Conservation (phyloP, 331 rosid genomes). For the Acacia pycnantha region DNA sequence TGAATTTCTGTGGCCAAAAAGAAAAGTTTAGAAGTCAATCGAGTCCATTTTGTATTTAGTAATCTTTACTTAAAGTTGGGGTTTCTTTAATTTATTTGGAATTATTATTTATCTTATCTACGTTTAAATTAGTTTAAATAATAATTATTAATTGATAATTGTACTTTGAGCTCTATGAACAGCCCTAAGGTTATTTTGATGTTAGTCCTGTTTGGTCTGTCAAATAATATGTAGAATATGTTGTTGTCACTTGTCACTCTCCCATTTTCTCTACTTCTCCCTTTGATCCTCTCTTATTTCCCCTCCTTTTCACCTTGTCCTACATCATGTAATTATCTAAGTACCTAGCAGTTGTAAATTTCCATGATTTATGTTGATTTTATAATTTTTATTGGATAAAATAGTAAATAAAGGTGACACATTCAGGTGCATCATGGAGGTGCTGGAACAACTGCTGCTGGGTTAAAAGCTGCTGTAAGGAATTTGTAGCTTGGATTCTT, state of each 20-base stretch:
- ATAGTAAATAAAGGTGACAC: neutral
- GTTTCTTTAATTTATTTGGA: neutral
- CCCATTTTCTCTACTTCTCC: neutral
- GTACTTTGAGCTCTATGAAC: neutral
- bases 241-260: neutral
- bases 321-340: neutral
- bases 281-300: neutral
- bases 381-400: neutral
- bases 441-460: constrained; percentile 99
- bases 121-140: neutral
- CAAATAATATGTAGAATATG: neutral
- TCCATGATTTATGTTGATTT: neutral
- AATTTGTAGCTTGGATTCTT: constrained; percentile 22
- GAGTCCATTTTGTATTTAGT: neutral
- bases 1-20: neutral
- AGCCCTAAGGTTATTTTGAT: neutral
- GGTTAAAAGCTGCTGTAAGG: constrained; percentile 93
- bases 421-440: constrained; percentile 99
- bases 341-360: constrained; percentile 1
- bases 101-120: neutral
- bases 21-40: neutral
- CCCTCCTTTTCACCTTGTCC: neutral
- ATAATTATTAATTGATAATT: neutral
- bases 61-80: neutral
- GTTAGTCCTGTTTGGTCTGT: neutral